These are phyloP conservation scores for Dictyostelium purpureum DNA, from an alignment of 78 protist genomes.

Conservation along the genomic window DNA sequence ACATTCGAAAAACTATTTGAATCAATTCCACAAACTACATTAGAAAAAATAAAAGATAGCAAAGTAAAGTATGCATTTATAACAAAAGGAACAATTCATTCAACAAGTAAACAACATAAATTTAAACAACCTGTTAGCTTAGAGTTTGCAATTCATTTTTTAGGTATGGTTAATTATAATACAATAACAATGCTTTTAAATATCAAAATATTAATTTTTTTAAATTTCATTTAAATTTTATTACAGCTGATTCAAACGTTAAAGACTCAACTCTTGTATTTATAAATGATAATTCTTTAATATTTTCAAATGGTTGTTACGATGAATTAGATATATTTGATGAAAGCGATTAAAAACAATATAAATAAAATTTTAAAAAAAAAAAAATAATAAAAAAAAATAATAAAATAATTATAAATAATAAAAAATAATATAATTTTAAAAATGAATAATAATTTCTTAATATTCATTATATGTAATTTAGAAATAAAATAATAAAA, in stretches of 20 bases:
- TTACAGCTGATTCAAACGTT: constrained; percentile 27
- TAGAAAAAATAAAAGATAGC: neutral
- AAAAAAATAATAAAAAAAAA: neutral
- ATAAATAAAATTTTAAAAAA: neutral
- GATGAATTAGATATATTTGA: constrained; percentile 30
- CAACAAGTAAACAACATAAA: constrained; percentile 62
- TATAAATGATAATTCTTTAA: constrained; percentile 38
- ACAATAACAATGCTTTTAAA: neutral
- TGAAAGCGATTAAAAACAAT: constrained; percentile 12
- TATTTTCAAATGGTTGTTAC: constrained; percentile 32
- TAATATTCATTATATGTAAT: no score
- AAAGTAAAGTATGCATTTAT: constrained; percentile 60
- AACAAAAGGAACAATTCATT: constrained; percentile 30
- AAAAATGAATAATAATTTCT: no score
- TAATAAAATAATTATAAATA: neutral
- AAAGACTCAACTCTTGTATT: constrained; percentile 64
- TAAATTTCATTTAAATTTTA: neutral
- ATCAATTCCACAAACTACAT: constrained; percentile 42
- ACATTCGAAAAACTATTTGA: neutral
- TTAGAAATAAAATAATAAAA: no score
- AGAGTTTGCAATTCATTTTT: constrained; percentile 12
- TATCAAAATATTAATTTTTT: neutral
- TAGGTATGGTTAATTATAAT: neutral
- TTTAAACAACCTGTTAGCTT: constrained; percentile 48
- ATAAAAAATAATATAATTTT: neutral